A percentile compares a stretch with the other conserved stretches of the same genome.
Evolutionary conservation across 768 basidiomycete species (phyloP).

Genomic region (Sistotremastrum niveocremeum): DNA sequence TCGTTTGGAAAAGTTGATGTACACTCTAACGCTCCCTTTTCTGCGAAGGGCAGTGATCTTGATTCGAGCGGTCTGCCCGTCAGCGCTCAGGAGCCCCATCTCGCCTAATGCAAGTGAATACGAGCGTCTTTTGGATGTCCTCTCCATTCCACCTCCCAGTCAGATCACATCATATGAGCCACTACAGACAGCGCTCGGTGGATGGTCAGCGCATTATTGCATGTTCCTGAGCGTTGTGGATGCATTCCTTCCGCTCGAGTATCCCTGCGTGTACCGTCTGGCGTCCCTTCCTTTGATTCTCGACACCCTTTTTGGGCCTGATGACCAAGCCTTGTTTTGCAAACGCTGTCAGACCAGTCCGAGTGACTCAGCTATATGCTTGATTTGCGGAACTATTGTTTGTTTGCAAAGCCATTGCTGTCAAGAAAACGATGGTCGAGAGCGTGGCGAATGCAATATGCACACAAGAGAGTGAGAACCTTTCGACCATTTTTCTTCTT

Average conservation of each 20-base stretch:
- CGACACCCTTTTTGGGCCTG: constrained; percentile 69
- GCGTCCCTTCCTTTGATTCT: constrained; percentile 68
- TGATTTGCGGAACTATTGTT: constrained; percentile 76
- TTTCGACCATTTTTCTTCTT: not conserved
- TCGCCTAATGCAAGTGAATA: constrained; percentile 53
- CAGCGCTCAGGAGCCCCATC: constrained; percentile 40
- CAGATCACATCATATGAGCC: constrained; percentile 42
- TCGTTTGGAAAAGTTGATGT: constrained; percentile 73
- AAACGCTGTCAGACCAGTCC: constrained; percentile 66
- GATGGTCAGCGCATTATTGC: constrained; percentile 86
- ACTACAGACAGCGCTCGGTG: constrained; percentile 74
- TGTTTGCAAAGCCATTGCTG: constrained; percentile 94
- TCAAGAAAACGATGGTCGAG: constrained; percentile 36
- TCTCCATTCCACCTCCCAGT: constrained; percentile 69
- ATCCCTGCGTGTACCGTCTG: constrained; percentile 71
- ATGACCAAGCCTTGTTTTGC: constrained; percentile 64
- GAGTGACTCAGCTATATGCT: constrained; percentile 76
- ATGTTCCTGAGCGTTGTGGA: constrained; percentile 31
- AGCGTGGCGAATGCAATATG: constrained; percentile 86
- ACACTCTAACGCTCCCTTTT: constrained; percentile 84
- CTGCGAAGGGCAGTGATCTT: constrained; percentile 79
- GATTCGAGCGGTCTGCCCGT: constrained; percentile 59
- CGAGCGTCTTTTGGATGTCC: constrained; percentile 52
- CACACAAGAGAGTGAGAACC: constrained; percentile 77
- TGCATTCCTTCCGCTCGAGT: constrained; percentile 39